phyloP scores from a whole-genome alignment of 768 basidiomycete genomes.

The Fomitopsis pulvina region DNA sequence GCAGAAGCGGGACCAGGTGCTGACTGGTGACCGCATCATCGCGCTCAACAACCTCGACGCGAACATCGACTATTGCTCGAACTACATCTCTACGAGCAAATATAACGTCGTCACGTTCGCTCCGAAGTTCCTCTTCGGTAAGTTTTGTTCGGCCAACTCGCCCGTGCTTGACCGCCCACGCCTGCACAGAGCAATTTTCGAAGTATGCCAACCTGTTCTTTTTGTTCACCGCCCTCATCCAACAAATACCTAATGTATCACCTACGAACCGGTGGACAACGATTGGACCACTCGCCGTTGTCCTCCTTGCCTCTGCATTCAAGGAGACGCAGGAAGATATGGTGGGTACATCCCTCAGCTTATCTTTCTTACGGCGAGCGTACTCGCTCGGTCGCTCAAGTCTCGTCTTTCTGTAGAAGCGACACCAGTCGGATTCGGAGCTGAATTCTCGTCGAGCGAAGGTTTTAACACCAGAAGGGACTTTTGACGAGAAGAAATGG shows the following conservation, averaged over 20 bases:
- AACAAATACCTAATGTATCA: conserved; percentile 96
- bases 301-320: conserved; percentile 88
- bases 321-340: conserved; percentile 96
- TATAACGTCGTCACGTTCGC: conserved; percentile 85
- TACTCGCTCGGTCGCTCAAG: not conserved
- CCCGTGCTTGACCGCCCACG: not conserved
- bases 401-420: conserved; percentile 53
- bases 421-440: conserved; percentile 90
- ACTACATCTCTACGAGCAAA: conserved; percentile 91
- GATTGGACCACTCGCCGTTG: conserved; percentile 82
- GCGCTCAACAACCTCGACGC: conserved; percentile 70
- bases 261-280: conserved; percentile 95
- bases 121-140: conserved; percentile 90
- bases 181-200: conserved; percentile 83
- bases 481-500: conserved; percentile 79
- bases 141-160: not conserved
- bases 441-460: conserved; percentile 81
- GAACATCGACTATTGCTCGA: conserved; percentile 64
- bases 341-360: conserved; percentile 37
- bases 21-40: conserved; percentile 71
- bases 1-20: conserved; percentile 62
- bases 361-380: not conserved
- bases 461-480: conserved; percentile 55
- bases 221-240: conserved; percentile 94
- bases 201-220: conserved; percentile 99